Evolutionary conservation across 768 basidiomycete genomes (phyloP), one percentile per base, ranked within the genome.

Genomic region (Boletus bicolor): DNA sequence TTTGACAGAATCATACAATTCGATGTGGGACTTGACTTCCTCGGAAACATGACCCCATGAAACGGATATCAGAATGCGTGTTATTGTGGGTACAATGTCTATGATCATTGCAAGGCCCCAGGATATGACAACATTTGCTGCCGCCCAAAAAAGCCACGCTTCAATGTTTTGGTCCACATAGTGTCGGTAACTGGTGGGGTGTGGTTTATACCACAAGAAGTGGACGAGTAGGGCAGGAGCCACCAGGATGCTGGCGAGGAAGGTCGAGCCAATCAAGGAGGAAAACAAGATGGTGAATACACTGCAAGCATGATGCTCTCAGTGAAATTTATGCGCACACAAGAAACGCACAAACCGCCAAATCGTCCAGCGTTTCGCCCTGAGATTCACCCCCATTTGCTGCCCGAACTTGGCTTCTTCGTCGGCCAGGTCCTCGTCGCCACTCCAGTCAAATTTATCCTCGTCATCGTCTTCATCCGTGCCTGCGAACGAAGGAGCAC

Each of bases 131-230:
- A 91, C 73, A 68, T 92, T 91, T 38, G 86, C 80, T 5, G 89
- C 90, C 7, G 82, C 83, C 88, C 89, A 92, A 70, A 88, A 89
- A 3, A 91, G 75, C 89, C 89, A 92, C 4, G 87, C 85, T 67
- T 86, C 76, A 44, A 87, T 68, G 66, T 86, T 91, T 58, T 84
- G 79, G 51, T 79, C 79, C 57, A 89, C 78, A 58, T 79, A 87
- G 30, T 74, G 76, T 15, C 87, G 79, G 59, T 82, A 73, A 8
- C 77, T 75, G 17, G 79, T 80, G 7, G 78, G 80, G 52, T 87
- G 67, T 0, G 79, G 80, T 44, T 82, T 78, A 64, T 85, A 87
- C 84, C 85, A 91, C 66, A 81, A 81, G 68, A 88, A 84, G 59
- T 87, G 80, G 44, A 90, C 65, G 44, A 89, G 65, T 28, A 92